Conservation (phyloP, 2,329 filamentous ascomycete genomes). For the Grosmannia clavigera region DNA sequence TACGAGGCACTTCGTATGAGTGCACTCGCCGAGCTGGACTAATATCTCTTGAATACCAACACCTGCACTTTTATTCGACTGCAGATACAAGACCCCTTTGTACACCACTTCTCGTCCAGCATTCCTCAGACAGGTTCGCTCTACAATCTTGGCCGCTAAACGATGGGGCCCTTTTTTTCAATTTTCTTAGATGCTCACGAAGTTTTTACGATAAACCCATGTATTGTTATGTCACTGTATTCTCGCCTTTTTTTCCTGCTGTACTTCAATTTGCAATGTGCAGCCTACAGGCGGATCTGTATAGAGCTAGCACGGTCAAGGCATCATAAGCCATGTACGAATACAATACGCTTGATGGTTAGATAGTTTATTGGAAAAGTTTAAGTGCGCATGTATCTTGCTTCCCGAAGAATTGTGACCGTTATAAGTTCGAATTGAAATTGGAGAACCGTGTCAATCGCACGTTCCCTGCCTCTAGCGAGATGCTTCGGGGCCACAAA, state of each 20-base stretch:
- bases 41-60: conserved; percentile 2
- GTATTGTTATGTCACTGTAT: not conserved
- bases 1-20: conserved; percentile 41
- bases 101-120: not conserved
- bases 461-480: no score
- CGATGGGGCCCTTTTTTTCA: not conserved
- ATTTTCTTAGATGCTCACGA: not conserved
- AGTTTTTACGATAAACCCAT: not conserved
- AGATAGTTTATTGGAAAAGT: not conserved
- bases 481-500: no score
- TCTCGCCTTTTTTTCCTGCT: not conserved
- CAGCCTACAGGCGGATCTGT: not conserved
- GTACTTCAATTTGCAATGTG: not conserved
- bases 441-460: not conserved
- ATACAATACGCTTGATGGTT: not conserved
- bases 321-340: not conserved
- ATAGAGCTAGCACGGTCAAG: not conserved
- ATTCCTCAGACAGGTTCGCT: no score
- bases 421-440: not conserved
- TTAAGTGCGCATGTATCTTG: not conserved
- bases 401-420: not conserved
- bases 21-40: conserved; percentile 37
- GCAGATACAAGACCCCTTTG: not conserved
- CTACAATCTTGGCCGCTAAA: not conserved
- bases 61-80: not conserved